Evolutionary conservation across 1,284 basidiomycete species (phyloP).

Genomic region (Rhodotorula sp.): DNA sequence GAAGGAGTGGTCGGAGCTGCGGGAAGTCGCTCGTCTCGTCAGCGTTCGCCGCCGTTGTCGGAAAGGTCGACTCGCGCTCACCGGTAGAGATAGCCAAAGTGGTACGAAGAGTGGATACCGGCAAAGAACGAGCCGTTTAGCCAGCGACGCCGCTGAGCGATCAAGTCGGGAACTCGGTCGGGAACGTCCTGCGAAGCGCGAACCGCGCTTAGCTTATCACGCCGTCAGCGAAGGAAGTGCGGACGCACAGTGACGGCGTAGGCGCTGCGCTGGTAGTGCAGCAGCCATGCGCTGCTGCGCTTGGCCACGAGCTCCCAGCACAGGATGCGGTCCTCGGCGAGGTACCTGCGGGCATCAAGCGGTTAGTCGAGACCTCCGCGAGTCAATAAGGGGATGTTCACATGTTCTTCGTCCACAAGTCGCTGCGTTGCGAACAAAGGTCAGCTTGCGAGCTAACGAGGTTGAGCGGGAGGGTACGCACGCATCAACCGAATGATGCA

Average conservation of each 20-base stretch:
- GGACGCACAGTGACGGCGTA: conserved; percentile 85
- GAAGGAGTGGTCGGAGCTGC: conserved; percentile 67
- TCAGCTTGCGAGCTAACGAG: background rate
- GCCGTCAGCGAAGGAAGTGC: conserved; percentile 50
- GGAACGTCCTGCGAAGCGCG: conserved; percentile 31
- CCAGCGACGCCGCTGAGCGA: conserved; percentile 94
- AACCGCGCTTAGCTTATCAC: background rate
- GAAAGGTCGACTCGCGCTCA: conserved; percentile 58
- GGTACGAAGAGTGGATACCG: conserved; percentile 56
- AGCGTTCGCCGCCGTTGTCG: conserved; percentile 75
- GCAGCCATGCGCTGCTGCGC: conserved; percentile 75
- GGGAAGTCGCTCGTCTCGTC: background rate
- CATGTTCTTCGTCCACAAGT: conserved; percentile 75
- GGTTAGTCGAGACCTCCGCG: conserved; percentile 12
- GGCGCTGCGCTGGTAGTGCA: conserved; percentile 92
- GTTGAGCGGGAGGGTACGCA: conserved; percentile 3
- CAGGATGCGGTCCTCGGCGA: conserved; percentile 58
- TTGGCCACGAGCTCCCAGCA: conserved; percentile 95
- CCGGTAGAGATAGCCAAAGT: conserved; percentile 54
- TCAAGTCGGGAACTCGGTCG: conserved; percentile 72
- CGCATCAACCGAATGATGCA: conserved; percentile 50
- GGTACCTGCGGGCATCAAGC: background rate
- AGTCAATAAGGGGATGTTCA: conserved; percentile 55
- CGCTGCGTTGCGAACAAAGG: background rate
- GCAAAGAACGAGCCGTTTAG: conserved; percentile 97